Evolutionary conservation across 2,329 filamentous ascomycete genomes (phyloP).

Genomic region (Teratosphaeria pseudoeucalypti): DNA sequence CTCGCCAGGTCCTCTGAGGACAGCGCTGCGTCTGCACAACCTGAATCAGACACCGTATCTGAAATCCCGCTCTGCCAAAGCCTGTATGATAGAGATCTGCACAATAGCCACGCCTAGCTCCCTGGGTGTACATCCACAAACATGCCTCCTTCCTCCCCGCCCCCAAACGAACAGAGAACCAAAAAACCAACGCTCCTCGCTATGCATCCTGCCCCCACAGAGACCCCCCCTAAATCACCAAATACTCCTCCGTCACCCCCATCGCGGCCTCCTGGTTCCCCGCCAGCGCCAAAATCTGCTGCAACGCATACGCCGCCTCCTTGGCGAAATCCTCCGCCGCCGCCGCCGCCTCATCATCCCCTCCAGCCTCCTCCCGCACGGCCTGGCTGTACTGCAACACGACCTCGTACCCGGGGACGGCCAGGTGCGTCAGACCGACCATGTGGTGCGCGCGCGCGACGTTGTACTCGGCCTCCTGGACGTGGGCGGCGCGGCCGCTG

Average conservation of each 20-base stretch:
- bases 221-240: constrained; percentile 29
- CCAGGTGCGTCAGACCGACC: constrained; percentile 62
- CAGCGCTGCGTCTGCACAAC: too few relatives aligned
- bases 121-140: neutral
- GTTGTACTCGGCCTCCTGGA: constrained; percentile 75
- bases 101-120: neutral
- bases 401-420: constrained; percentile 59
- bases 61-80: too few relatives aligned
- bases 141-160: neutral
- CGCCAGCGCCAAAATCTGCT: constrained; percentile 54
- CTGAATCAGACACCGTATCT: too few relatives aligned
- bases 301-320: constrained; percentile 66
- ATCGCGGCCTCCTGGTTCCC: constrained; percentile 54
- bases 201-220: neutral
- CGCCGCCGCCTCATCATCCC: constrained; percentile 8
- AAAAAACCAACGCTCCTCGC: neutral
- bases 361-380: constrained; percentile 26
- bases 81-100: too few relatives aligned
- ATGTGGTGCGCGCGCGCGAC: constrained; percentile 66
- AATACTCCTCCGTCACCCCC: constrained; percentile 48
- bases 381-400: constrained; percentile 42
- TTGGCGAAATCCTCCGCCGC: constrained; percentile 48
- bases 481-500: constrained; percentile 32
- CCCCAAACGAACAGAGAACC: too few relatives aligned
- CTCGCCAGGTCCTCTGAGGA: too few relatives aligned